These are phyloP conservation scores for Kandelia obovata DNA, from an alignment of 345 rosid genomes.

Conservation along the genomic window DNA sequence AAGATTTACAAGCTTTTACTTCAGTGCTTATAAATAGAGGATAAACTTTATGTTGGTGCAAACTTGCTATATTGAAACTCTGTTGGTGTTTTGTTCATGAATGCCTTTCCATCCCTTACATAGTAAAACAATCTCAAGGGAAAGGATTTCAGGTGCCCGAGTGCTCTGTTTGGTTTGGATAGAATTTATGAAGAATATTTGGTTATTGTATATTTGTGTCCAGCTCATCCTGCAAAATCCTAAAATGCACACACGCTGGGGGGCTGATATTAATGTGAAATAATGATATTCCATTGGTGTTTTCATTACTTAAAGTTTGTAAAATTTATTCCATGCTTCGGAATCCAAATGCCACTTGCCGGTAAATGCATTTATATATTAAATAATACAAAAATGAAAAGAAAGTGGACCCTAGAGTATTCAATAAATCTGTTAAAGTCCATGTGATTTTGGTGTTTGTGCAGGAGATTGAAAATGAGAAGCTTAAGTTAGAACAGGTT, in stretches of 20 bases:
- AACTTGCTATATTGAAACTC: background rate
- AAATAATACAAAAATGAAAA: background rate
- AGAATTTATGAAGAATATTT: background rate
- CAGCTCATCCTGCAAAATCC: no score
- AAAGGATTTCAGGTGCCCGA: background rate
- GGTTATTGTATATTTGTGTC: no score
- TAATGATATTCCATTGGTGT: no score
- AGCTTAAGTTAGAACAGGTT: slow-evolving; percentile 73
- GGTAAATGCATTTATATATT: no score
- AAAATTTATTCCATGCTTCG: no score
- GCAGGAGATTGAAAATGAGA: slow-evolving; percentile 82
- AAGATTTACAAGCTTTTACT: slow-evolving; percentile 10
- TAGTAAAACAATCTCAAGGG: background rate
- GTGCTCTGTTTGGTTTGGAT: background rate
- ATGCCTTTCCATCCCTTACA: background rate
- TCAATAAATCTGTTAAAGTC: background rate
- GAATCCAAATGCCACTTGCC: no score
- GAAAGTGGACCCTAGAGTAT: background rate
- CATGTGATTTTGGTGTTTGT: background rate
- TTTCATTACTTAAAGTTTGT: no score
- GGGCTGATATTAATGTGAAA: no score
- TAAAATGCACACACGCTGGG: no score
- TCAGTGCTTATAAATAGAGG: background rate
- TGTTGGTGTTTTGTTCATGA: background rate
- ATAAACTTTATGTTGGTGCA: background rate